Percentiles rank a stretch among this genome's conserved stretches.
Conservation (phyloP, 2,329 filamentous ascomycete genomes). For the Xylariaceae sp. region DNA sequence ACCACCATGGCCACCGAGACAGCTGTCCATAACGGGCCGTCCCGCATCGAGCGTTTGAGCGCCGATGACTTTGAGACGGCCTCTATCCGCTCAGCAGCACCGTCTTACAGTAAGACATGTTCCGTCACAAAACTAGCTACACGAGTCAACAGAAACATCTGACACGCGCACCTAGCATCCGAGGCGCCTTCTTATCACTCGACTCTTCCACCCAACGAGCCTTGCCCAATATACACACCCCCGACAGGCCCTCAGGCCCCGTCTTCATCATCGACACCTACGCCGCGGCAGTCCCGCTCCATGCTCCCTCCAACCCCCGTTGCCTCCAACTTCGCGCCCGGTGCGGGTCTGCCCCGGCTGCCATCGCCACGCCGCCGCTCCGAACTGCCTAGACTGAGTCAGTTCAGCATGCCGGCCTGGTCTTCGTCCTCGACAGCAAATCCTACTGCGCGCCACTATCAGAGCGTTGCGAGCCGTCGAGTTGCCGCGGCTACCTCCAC, state of each 20-base stretch:
- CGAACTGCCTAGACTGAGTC: conserved; percentile 31
- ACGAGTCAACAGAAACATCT: conserved; percentile 4
- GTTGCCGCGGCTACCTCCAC: conserved; percentile 37
- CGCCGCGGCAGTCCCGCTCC: conserved; percentile 2
- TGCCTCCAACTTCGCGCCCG: conserved; percentile 22
- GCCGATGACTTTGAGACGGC: conserved; percentile 61
- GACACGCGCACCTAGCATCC: conserved; percentile 42
- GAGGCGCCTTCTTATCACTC: conserved; percentile 63
- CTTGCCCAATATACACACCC: conserved; percentile 48
- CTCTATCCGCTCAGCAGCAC: conserved; percentile 63
- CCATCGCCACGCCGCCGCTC: conserved; percentile 32
- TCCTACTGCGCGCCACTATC: conserved; percentile 57
- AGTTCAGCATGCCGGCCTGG: conserved; percentile 58
- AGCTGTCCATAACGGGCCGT: conserved; percentile 17
- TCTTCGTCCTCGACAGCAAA: conserved; percentile 54
- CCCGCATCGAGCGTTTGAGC: conserved; percentile 25
- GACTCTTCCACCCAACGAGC: conserved; percentile 41
- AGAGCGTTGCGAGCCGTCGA: conserved; percentile 60
- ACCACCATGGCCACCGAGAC: conserved; percentile 19
- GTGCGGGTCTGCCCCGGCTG: conserved; percentile 48
- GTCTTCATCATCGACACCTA: neutral
- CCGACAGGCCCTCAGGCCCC: conserved; percentile 9
- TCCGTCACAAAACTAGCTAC: neutral
- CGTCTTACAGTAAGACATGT: conserved; percentile 55
- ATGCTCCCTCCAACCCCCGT: conserved; percentile 27